These are phyloP conservation scores for Cordyceps militaris DNA, from an alignment of 2,329 filamentous ascomycete genomes.

Conservation along the genomic window DNA sequence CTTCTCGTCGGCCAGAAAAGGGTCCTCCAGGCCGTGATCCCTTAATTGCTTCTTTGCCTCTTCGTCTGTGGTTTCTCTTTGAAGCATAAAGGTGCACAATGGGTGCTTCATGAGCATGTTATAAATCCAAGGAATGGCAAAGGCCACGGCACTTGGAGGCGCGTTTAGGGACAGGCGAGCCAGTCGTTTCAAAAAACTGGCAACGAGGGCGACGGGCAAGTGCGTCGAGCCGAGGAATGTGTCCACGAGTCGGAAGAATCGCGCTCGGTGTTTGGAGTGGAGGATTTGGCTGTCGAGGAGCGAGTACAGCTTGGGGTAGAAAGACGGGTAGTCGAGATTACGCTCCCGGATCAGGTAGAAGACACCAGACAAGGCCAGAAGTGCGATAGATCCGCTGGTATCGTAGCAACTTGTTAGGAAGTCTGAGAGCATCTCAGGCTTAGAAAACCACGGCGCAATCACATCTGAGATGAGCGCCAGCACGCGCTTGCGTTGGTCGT, in stretches of 20 bases:
- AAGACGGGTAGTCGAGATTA: conserved; percentile 92
- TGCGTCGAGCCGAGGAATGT: conserved; percentile 88
- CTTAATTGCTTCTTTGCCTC: conserved; percentile 54
- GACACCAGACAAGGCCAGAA: conserved; percentile 84
- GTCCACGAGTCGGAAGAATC: conserved; percentile 87
- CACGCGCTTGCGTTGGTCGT: conserved; percentile 71
- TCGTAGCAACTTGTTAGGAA: conserved; percentile 95
- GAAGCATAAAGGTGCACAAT: conserved; percentile 91
- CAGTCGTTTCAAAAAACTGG: conserved; percentile 94
- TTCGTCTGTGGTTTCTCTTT: conserved; percentile 59
- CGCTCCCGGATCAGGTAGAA: conserved; percentile 91
- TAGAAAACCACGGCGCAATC: conserved; percentile 83
- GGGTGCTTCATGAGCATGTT: conserved; percentile 89
- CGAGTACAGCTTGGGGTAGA: conserved; percentile 91
- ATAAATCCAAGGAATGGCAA: conserved; percentile 87
- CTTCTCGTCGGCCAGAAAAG: conserved; percentile 65
- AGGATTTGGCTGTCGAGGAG: conserved; percentile 78
- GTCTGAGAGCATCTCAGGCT: conserved; percentile 86
- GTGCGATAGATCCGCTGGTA: conserved; percentile 73
- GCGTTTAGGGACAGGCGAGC: conserved; percentile 78
- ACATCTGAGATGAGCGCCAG: conserved; percentile 67
- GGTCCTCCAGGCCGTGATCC: conserved; percentile 57
- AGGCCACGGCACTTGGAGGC: conserved; percentile 82
- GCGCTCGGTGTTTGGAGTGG: conserved; percentile 88
- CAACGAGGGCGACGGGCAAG: conserved; percentile 81